A percentile compares a stretch with the other conserved stretches of the same genome.
Evolutionary conservation across 108 stramenopile species (phyloP).

Genomic region (Nitzschia sp.): DNA sequence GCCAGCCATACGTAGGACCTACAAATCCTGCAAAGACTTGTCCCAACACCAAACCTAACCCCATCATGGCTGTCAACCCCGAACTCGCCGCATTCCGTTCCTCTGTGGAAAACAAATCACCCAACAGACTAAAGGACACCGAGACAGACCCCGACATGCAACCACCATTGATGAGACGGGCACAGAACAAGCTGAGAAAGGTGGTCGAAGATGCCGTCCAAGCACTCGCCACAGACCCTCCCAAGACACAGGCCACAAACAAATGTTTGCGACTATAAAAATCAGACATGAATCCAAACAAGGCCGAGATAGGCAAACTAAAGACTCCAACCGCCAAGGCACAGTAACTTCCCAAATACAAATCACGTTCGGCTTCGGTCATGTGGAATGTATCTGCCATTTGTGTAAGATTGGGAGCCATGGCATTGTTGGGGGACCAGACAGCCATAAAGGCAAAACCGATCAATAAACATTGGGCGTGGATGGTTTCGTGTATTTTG

Average conservation of each 20-base stretch:
- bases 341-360: slow-evolving; percentile 62
- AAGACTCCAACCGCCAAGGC: slow-evolving; percentile 65
- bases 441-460: slow-evolving; percentile 63
- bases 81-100: slow-evolving; percentile 68
- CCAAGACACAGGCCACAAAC: slow-evolving; percentile 45
- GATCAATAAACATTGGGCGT: slow-evolving; percentile 61
- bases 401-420: slow-evolving; percentile 74
- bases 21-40: slow-evolving; percentile 68
- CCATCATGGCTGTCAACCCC: slow-evolving; percentile 78
- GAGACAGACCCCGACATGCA: slow-evolving; percentile 70
- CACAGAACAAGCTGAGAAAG: slow-evolving; percentile 45
- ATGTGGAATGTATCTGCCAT: slow-evolving; percentile 51
- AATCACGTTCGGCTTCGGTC: slow-evolving; percentile 51
- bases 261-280: slow-evolving; percentile 52
- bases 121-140: slow-evolving; percentile 67
- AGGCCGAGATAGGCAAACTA: slow-evolving; percentile 56
- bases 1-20: slow-evolving; percentile 50
- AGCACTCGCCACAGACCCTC: slow-evolving; percentile 42
- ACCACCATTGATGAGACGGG: slow-evolving; percentile 54
- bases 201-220: slow-evolving; percentile 40
- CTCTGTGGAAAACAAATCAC: slow-evolving; percentile 61
- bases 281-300: slow-evolving; percentile 65
- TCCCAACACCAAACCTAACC: slow-evolving; percentile 60
- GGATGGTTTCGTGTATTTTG: slow-evolving; percentile 44
- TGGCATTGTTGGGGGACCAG: slow-evolving; percentile 67